Conservation (phyloP, 352 stramenopile species). For the Pythium sp. region DNA sequence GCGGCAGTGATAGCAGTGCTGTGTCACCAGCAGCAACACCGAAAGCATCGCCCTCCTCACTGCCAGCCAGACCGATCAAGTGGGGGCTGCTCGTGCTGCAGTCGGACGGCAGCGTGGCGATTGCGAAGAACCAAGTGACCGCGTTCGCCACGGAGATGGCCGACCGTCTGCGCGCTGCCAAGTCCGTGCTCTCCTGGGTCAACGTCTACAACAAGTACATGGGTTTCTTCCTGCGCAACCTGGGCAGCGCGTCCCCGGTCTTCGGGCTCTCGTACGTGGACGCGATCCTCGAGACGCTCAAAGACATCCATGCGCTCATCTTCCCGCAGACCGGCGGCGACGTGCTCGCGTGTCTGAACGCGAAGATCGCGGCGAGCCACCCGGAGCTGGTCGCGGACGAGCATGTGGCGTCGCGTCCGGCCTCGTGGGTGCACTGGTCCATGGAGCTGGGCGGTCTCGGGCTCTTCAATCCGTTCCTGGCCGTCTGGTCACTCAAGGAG, state of each 20-base stretch:
- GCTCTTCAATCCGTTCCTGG: slow-evolving; percentile 43
- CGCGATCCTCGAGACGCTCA: slow-evolving; percentile 30
- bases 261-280: slow-evolving; percentile 28
- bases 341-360: slow-evolving; percentile 27
- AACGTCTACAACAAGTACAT: slow-evolving; percentile 69
- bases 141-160: slow-evolving; percentile 41
- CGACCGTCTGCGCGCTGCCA: slow-evolving; percentile 27
- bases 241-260: slow-evolving; percentile 33
- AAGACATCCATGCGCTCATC: slow-evolving; percentile 28
- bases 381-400: not conserved
- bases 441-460: slow-evolving; percentile 37
- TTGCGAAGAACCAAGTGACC: slow-evolving; percentile 31
- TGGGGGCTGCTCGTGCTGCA: slow-evolving; percentile 46
- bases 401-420: slow-evolving; percentile 18
- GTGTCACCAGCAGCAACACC: not conserved
- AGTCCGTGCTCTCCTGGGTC: slow-evolving; percentile 35
- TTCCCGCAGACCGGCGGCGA: slow-evolving; percentile 36
- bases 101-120: slow-evolving; percentile 33
- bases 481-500: slow-evolving; percentile 29
- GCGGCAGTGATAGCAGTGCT: not conserved
- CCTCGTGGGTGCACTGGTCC: slow-evolving; percentile 40
- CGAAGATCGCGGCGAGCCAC: slow-evolving; percentile 22
- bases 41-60: slow-evolving; percentile 12
- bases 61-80: slow-evolving; percentile 33
- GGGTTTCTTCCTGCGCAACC: slow-evolving; percentile 49